Base-by-base conservation (phyloP, 2,329 filamentous ascomycete species). In the Fusarium sp. region DNA sequence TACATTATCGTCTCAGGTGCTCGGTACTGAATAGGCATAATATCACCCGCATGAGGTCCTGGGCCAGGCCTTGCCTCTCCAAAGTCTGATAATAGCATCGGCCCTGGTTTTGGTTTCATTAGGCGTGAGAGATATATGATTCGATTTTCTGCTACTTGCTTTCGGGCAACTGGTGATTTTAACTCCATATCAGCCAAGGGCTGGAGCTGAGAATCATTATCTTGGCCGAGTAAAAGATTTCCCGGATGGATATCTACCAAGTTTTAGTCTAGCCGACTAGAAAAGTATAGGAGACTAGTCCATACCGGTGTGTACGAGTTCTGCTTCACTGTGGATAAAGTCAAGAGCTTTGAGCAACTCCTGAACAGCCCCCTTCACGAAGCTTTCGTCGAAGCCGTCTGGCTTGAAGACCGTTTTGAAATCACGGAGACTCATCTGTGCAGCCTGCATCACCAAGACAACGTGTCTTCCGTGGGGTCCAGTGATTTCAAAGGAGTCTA, bases 311-410 rank as follows among this genome's bases (percentile, higher is more conserved):
- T 77, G 73, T 0, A 72, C 66, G 2, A 67, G 39, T 9, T 72
- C 42, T 0, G 65, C 73, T 43, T 78, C 70, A 1, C 49, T 65
- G 15, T 78, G 75, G 3, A 77, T 54, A 37, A 75, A 77, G 19
- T 76, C 71, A 35, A 77, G 66, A 3, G 70, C 72, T 17, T 71
- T 51, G n/a, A 76, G 65, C 14, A 76, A 57, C 46, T 73, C 66
- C 4, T 61, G 55, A 1, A 74, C 21, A 1, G 72, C 70, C 14
- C 70, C 67, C 48, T 70, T 75, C 0, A 76, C 71, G 13, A 75
- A 68, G 17, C 36, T 47, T 32, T 72, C 66, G 8, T 66, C 54
- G 36, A 71, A 73, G 2, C 55, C 21, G 9, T 56, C 61, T 2
- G 61, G 23, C 50, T 61, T 50, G 38, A 72, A 71, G 46, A 75